phyloP scores from a whole-genome alignment of 106 monocot species.

The Phalaenopsis aphrodite region DNA sequence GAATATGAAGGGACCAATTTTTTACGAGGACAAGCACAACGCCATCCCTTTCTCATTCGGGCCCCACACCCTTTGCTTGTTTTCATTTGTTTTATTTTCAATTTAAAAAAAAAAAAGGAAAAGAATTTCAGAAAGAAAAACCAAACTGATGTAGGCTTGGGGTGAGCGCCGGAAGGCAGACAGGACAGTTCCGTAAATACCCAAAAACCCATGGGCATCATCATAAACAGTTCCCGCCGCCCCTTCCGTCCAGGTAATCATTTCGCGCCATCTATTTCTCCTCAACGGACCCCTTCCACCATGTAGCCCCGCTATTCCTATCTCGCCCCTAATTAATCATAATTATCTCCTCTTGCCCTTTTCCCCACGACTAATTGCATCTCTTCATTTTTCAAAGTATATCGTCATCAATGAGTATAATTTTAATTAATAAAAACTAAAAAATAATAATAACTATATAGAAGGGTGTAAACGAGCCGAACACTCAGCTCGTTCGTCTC shows the following conservation, averaged over 20 bases:
- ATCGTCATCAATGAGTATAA: too few species aligned
- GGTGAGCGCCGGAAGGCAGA: not conserved
- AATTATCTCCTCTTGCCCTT: not conserved
- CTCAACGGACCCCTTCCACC: not conserved
- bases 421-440: too few species aligned
- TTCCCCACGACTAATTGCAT: not conserved
- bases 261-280: not conserved
- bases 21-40: not conserved
- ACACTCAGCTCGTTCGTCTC: too few species aligned
- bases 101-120: not conserved
- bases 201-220: not conserved
- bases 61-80: not conserved
- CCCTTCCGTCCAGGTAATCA: not conserved
- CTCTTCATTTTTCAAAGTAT: too few species aligned
- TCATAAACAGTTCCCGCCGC: not conserved
- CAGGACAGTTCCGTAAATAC: constrained; percentile 6
- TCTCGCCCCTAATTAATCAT: not conserved
- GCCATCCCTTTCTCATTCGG: not conserved
- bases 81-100: not conserved
- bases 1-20: not conserved
- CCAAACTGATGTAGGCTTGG: not conserved
- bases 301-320: not conserved
- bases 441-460: too few species aligned
- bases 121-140: not conserved
- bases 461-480: too few species aligned